phyloP scores from a whole-genome alignment of 257 asterid species.

The Solanum medicagineum region DNA sequence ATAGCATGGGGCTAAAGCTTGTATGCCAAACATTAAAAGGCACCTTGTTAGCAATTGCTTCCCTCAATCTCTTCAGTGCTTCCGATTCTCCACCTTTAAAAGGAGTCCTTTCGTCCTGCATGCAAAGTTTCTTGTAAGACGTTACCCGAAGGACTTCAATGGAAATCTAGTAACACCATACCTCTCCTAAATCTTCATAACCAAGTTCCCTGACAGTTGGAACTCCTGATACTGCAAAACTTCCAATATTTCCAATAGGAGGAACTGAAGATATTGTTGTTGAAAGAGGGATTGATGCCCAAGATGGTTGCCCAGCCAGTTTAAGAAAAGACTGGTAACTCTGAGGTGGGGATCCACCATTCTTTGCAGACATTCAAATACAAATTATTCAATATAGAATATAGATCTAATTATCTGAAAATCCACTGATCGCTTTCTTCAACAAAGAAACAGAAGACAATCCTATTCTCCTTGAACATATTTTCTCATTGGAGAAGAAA shows the following conservation, averaged over 20 bases:
- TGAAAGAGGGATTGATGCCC: conserved; percentile 56
- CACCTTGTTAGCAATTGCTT: conserved; percentile 66
- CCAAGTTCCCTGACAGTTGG: conserved; percentile 74
- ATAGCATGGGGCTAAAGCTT: neutral
- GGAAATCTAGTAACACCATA: conserved; percentile 6
- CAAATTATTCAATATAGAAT: neutral
- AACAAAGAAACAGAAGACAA: neutral
- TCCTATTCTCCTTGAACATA: neutral
- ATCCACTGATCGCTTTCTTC: neutral
- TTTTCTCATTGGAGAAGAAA: neutral
- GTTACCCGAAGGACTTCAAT: neutral
- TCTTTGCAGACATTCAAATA: conserved; percentile 21
- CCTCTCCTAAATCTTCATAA: conserved; percentile 54
- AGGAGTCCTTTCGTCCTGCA: conserved; percentile 62
- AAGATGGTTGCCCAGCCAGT: conserved; percentile 81
- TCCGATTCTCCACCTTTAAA: conserved; percentile 95
- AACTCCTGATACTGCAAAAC: conserved; percentile 36
- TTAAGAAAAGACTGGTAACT: conserved; percentile 79
- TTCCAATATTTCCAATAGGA: conserved; percentile 52
- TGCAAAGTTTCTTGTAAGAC: neutral
- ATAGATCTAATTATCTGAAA: neutral
- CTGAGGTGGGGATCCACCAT: conserved; percentile 85
- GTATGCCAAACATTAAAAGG: neutral
- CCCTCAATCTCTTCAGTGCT: conserved; percentile 70
- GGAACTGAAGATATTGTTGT: conserved; percentile 41